phyloP scores from a whole-genome alignment of 805 yeast genomes.

The Lipomyces sp. region DNA sequence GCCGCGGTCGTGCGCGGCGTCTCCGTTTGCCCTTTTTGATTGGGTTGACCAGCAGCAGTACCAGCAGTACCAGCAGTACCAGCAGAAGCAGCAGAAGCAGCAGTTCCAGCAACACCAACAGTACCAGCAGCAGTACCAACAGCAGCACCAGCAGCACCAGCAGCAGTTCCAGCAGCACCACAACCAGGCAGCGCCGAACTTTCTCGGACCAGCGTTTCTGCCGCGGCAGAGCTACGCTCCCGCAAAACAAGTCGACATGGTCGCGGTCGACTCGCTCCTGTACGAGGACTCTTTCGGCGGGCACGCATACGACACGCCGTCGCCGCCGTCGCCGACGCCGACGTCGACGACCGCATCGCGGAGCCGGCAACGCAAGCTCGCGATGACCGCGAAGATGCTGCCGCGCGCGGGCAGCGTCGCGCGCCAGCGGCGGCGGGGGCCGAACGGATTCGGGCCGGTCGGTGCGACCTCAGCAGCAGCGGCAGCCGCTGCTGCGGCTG shows the following conservation, averaged over 20 bases:
- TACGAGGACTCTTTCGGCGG: no score
- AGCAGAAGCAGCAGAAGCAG: background rate
- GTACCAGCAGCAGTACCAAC: conserved; percentile 4
- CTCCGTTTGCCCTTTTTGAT: background rate
- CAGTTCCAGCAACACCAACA: background rate
- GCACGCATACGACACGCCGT: no score
- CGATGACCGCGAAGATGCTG: conserved; percentile 15
- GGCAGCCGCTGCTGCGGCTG: no score
- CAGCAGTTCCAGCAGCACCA: conserved; percentile 2
- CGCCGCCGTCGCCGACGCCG: conserved; percentile 6
- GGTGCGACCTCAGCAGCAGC: no score
- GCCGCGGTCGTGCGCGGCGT: conserved; percentile 9
- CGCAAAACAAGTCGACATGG: no score
- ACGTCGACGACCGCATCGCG: background rate
- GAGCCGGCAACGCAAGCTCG: conserved; percentile 10
- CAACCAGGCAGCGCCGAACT: background rate
- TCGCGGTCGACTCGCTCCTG: no score
- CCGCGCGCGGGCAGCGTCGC: conserved; percentile 16
- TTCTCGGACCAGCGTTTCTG: background rate
- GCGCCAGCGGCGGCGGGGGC: conserved; percentile 7
- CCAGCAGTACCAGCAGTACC: no score
- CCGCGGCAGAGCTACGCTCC: background rate
- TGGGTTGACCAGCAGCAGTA: no score
- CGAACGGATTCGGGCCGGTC: no score
- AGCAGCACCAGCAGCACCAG: conserved; percentile 9